phyloP scores from a whole-genome alignment of 2,329 filamentous ascomycete genomes.

The Fusarium sp. region DNA sequence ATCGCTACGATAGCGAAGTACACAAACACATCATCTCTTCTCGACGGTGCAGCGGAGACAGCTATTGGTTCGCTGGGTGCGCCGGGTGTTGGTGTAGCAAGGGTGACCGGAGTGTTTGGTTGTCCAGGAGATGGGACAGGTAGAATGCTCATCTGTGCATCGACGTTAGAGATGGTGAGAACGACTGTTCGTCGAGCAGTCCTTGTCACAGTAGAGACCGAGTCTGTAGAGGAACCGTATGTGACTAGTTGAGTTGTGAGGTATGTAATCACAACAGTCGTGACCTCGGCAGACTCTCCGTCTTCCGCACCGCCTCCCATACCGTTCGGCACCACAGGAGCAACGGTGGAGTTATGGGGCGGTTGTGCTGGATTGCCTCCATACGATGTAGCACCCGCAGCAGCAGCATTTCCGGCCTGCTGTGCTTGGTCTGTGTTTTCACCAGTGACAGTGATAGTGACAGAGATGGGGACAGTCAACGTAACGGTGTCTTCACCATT shows the following conservation, averaged over 20 bases:
- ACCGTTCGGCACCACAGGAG: slow-evolving; percentile 17
- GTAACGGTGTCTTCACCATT: slow-evolving; percentile 41
- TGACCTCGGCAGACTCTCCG: slow-evolving; percentile 10
- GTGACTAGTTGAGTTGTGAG: slow-evolving; percentile 24
- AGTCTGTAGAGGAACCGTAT: slow-evolving; percentile 17
- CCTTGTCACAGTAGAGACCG: slow-evolving; percentile 21
- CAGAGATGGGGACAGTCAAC: slow-evolving; percentile 39
- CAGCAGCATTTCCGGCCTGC: slow-evolving; percentile 4
- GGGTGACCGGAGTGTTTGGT: neutral
- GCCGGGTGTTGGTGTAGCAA: slow-evolving; percentile 29
- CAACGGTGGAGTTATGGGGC: neutral
- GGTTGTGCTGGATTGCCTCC: neutral
- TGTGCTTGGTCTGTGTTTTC: neutral
- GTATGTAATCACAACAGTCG: slow-evolving; percentile 31
- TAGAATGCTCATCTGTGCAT: slow-evolving; percentile 14
- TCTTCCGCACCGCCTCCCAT: neutral
- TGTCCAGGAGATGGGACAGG: slow-evolving; percentile 13
- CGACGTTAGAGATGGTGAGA: slow-evolving; percentile 9
- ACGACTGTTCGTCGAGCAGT: slow-evolving; percentile 30
- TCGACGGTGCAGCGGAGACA: slow-evolving; percentile 20
- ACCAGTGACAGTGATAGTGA: slow-evolving; percentile 2
- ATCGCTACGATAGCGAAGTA: slow-evolving; percentile 24
- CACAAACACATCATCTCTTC: slow-evolving; percentile 21
- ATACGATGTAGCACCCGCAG: neutral
- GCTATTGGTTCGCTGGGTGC: slow-evolving; percentile 9